These are phyloP conservation scores for Parachaetomium inaequale DNA, from an alignment of 495 filamentous ascomycete genomes.

Conservation along the genomic window DNA sequence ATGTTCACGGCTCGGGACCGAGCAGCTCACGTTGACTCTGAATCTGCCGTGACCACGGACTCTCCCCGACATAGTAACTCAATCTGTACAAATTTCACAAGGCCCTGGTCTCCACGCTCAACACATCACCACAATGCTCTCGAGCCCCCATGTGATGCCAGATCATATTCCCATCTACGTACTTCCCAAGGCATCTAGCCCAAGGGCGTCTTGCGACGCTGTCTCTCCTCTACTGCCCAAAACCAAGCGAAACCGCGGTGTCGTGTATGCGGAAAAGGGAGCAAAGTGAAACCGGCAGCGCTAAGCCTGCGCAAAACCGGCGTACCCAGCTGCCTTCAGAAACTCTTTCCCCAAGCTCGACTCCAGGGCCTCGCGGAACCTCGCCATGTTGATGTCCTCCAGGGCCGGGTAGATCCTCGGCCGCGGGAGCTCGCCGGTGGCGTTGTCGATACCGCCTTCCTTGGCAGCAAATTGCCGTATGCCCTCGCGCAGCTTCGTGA, in stretches of 20 bases:
- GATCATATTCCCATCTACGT: too few species aligned
- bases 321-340: not conserved
- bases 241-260: not conserved
- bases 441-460: not conserved
- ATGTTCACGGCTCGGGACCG: too few species aligned
- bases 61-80: too few species aligned
- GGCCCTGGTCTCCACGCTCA: too few species aligned
- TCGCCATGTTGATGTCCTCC: slow-evolving; percentile 6
- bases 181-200: too few species aligned
- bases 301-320: not conserved
- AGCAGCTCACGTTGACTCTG: too few species aligned
- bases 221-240: not conserved
- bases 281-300: not conserved
- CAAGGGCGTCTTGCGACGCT: not conserved
- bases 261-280: not conserved
- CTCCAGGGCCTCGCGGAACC: slow-evolving; percentile 10
- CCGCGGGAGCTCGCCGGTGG: slow-evolving; percentile 15
- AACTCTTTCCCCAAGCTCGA: not conserved
- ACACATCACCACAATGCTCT: too few species aligned
- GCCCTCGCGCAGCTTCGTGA: slow-evolving; percentile 1
- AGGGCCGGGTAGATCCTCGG: slow-evolving; percentile 18
- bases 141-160: too few species aligned
- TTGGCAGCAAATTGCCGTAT: slow-evolving; percentile 15
- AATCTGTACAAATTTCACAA: too few species aligned
- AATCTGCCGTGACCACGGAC: too few species aligned